These are phyloP conservation scores for Nannochloris sp. DNA, from an alignment of 139 green algal species.

Conservation along the genomic window DNA sequence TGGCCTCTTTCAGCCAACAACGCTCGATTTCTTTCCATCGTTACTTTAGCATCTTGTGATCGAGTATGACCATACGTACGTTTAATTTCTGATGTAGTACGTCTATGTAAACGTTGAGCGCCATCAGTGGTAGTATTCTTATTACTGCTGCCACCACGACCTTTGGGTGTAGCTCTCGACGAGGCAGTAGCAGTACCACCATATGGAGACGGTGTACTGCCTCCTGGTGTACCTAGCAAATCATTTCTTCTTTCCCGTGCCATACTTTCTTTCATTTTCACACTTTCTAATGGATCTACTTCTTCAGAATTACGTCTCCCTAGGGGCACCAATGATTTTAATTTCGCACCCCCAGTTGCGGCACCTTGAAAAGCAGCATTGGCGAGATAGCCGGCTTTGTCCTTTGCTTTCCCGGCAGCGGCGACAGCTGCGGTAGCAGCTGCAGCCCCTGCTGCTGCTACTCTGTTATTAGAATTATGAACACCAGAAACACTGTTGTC, in stretches of 20 bases:
- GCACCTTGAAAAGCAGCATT: background rate
- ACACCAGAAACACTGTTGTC: background rate
- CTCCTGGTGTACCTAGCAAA: background rate
- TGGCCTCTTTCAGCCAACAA: conserved; percentile 36
- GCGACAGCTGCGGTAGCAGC: background rate
- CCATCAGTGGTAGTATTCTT: too few species aligned
- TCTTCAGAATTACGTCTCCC: background rate
- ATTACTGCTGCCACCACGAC: too few species aligned
- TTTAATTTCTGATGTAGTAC: conserved; percentile 32
- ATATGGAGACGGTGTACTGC: background rate
- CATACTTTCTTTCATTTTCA: background rate
- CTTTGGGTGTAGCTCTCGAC: too few species aligned
- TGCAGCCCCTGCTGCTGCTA: too few species aligned
- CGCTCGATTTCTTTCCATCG: conserved; percentile 33
- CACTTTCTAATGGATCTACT: background rate
- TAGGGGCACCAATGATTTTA: background rate
- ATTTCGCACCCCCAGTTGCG: background rate
- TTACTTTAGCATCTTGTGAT: background rate
- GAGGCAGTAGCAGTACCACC: too few species aligned
- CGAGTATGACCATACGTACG: conserved; percentile 26
- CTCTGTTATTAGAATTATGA: too few species aligned
- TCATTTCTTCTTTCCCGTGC: background rate
- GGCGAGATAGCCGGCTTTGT: background rate
- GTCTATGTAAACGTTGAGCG: too few species aligned
- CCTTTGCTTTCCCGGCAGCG: background rate